Evolutionary conservation across 768 basidiomycete species (phyloP), one percentile per base, ranked within the genome.

Genomic region (Rhizopogon roseolus): DNA sequence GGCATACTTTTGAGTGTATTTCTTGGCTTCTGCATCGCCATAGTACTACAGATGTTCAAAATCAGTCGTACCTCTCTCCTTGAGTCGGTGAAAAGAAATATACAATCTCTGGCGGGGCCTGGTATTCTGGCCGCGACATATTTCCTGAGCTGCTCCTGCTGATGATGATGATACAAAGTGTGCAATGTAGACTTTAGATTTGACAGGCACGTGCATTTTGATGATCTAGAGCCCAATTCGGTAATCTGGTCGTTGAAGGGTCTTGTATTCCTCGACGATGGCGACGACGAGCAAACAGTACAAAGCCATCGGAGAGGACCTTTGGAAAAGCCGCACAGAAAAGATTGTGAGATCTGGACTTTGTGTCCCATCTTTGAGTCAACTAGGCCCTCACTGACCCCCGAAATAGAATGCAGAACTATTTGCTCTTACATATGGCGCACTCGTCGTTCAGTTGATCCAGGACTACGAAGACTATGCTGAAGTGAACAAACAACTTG

Each of bases 401-500:
- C 27, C 38, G 41, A 52, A 29, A 58, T 69, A 98, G 95, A 98
- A 97, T 70, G 92, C 94, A 66, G 97, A 99, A 70, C 81, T 99
- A 27, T 98, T 99, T 71, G 88, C 95, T 3, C 72, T 98, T 54
- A 98, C 96, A 19, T 99, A 99, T 60, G 97, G 97, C 49, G 95
- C 95, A 22, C 83, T 98, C 49, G 97, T 99, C 45, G 93, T 98
- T 34, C 97, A 99, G 73, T 81, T 99, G 57, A 94, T 98, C 57
- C 97, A 98, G 66, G 97, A 99, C 71, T 98, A 98, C 64, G 97
- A 99, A 65, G 95, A 99, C 75, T 98, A 97, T 66, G 80, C 80
- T 13, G 93, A 96, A 67, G 90, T 93, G 57, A 93, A 93, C 71
- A 95, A 92, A 69, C 95, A 99, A 68, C 85, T 99, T 3, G 96